phyloP scores from a whole-genome alignment of 495 filamentous ascomycete species.

The Xylaria castorea region DNA sequence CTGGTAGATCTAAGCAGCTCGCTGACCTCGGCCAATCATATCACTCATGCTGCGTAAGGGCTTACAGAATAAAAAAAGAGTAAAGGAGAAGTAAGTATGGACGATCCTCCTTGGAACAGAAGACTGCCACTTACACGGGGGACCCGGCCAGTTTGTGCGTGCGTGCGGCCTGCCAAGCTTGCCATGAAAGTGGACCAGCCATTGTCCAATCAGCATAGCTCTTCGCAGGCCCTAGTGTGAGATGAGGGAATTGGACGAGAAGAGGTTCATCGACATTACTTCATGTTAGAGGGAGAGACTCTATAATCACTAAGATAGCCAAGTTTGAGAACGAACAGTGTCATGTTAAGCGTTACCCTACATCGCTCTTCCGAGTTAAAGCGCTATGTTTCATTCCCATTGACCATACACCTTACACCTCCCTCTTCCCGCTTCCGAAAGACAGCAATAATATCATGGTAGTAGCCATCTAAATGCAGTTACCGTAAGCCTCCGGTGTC shows the following conservation, averaged over 20 bases:
- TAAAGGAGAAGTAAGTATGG: not conserved
- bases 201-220: constrained; percentile 11
- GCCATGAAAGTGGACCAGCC: constrained; percentile 11
- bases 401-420: constrained; percentile 4
- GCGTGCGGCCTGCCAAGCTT: constrained; percentile 15
- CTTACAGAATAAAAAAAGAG: not conserved
- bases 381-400: not conserved
- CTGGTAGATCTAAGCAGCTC: not conserved
- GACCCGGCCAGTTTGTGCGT: constrained; percentile 6
- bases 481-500: not conserved
- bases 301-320: not conserved
- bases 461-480: constrained; percentile 20
- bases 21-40: constrained; percentile 4
- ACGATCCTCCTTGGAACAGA: constrained; percentile 4
- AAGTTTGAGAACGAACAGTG: not conserved
- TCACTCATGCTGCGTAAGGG: not conserved
- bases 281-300: not conserved
- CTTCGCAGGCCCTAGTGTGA: not conserved
- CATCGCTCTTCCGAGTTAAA: not conserved
- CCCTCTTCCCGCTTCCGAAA: not conserved
- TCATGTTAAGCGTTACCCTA: constrained; percentile 22
- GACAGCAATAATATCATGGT: constrained; percentile 16
- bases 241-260: constrained; percentile 1
- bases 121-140: constrained; percentile 18
- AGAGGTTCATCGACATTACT: not conserved